These are phyloP conservation scores for Aspergillus neoniger DNA, from an alignment of 2,329 filamentous ascomycete species.

Conservation along the genomic window DNA sequence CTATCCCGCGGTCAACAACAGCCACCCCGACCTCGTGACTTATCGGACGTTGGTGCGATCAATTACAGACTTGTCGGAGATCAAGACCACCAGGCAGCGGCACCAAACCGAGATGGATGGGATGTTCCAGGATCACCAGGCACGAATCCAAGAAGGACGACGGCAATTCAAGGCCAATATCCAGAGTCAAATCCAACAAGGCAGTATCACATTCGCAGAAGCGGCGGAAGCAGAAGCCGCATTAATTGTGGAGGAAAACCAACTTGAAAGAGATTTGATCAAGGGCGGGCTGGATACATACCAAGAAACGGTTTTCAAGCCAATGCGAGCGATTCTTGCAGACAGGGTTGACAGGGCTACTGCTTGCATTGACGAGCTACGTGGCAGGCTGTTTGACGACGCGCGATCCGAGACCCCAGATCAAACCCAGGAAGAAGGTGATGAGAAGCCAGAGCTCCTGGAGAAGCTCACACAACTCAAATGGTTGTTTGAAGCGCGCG, in stretches of 20 bases:
- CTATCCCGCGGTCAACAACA: constrained; percentile 94
- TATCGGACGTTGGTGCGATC: constrained; percentile 74
- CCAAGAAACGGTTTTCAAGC: constrained; percentile 78
- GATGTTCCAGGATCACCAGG: constrained; percentile 55
- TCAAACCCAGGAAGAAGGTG: constrained; percentile 88
- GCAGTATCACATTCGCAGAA: constrained; percentile 78
- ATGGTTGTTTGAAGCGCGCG: constrained; percentile 95
- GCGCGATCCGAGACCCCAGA: constrained; percentile 71
- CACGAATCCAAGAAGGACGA: constrained; percentile 60
- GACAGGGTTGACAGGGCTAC: constrained; percentile 73
- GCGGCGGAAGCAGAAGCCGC: constrained; percentile 80
- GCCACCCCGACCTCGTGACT: constrained; percentile 80
- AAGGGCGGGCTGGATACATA: constrained; percentile 83
- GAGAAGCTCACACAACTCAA: constrained; percentile 94
- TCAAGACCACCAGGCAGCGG: constrained; percentile 64
- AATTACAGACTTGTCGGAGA: constrained; percentile 71
- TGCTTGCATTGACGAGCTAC: constrained; percentile 74
- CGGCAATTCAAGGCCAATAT: constrained; percentile 72
- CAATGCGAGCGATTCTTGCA: constrained; percentile 77
- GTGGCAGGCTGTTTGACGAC: constrained; percentile 70
- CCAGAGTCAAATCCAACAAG: constrained; percentile 74
- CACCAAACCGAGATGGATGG: constrained; percentile 54
- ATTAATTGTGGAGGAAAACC: constrained; percentile 68
- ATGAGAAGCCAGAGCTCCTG: constrained; percentile 88
- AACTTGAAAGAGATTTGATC: constrained; percentile 69